Conservation (phyloP, 2,329 filamentous ascomycete species). For the Phaeophleospora eucalypticola region DNA sequence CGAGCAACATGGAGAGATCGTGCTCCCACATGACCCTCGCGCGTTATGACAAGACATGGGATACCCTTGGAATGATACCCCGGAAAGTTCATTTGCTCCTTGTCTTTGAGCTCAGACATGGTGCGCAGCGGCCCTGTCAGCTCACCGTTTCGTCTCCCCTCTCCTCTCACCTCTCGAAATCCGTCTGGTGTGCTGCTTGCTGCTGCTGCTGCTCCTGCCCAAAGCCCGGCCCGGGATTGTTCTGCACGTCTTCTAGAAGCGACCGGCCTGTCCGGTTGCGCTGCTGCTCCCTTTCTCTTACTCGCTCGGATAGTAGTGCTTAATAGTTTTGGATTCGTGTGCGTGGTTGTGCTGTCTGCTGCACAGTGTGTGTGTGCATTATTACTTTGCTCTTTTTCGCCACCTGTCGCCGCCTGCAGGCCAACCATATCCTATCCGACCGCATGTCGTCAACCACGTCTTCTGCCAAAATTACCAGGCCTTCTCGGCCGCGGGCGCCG, state of each 20-base stretch:
- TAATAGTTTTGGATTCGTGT: neutral
- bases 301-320: neutral
- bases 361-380: too few species aligned
- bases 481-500: slow-evolving; percentile 17
- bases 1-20: slow-evolving; percentile 14
- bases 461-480: slow-evolving; percentile 13
- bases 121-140: neutral
- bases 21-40: slow-evolving; percentile 11
- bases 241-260: slow-evolving; percentile 3
- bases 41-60: slow-evolving; percentile 9
- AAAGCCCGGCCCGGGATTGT: neutral
- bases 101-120: slow-evolving; percentile 2
- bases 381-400: too few species aligned
- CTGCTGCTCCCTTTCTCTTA: neutral
- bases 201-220: too few species aligned
- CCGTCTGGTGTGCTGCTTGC: too few species aligned
- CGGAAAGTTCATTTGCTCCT: slow-evolving; percentile 10
- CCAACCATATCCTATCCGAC: too few species aligned
- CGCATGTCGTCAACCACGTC: slow-evolving; percentile 14
- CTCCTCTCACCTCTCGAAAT: too few species aligned
- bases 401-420: too few species aligned
- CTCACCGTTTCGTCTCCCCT: neutral
- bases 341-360: neutral
- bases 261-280: neutral
- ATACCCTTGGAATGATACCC: slow-evolving; percentile 10